Percentiles rank a stretch among this genome's conserved stretches.
These are phyloP conservation scores for Salix udensis DNA, from an alignment of 345 rosid genomes.

Conservation along the genomic window DNA sequence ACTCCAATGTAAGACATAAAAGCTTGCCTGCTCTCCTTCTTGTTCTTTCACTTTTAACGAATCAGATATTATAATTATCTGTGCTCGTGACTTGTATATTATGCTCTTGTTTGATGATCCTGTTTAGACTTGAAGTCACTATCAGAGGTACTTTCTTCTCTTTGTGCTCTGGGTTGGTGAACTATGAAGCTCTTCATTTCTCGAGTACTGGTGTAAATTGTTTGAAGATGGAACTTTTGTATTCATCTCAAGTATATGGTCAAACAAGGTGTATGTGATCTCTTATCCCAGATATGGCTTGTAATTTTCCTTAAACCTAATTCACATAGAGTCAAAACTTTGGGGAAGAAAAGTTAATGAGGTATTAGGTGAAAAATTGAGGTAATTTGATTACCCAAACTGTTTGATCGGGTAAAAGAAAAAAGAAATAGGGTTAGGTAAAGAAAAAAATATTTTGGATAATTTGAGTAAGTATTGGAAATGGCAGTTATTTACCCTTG, in stretches of 20 bases:
- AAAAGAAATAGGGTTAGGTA: too few species aligned
- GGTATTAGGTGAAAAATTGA: too few species aligned
- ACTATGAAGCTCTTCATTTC: background rate
- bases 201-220: background rate
- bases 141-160: too few species aligned
- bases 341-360: too few species aligned
- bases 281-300: background rate
- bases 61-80: background rate
- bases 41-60: background rate
- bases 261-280: background rate
- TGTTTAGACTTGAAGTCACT: background rate
- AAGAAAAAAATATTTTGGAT: too few species aligned
- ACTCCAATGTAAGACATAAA: constrained; percentile 52
- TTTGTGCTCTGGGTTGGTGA: too few species aligned
- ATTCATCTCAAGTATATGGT: background rate
- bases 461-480: too few species aligned
- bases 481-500: too few species aligned
- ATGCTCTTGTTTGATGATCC: background rate
- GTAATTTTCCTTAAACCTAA: too few species aligned
- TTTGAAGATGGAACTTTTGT: background rate
- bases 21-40: background rate
- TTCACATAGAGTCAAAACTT: too few species aligned
- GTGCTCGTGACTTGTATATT: background rate
- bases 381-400: too few species aligned
- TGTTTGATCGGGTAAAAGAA: too few species aligned